Percentiles rank a stretch among this genome's conserved stretches.
Evolutionary conservation across 345 rosid genomes (phyloP).

Genomic region (Theobroma cacao): DNA sequence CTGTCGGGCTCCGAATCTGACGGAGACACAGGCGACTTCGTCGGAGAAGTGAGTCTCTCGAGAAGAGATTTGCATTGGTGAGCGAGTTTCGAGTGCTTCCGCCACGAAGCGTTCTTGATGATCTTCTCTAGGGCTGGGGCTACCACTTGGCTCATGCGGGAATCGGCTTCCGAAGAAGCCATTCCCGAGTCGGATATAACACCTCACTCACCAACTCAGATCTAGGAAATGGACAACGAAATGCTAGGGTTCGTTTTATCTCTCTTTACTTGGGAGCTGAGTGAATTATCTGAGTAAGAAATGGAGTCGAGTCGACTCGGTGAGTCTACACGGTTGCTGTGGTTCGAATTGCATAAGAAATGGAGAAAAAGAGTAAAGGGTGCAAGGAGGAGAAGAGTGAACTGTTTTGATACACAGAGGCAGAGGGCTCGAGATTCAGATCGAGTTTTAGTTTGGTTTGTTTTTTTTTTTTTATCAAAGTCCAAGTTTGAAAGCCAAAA

Average conservation of each 20-base stretch:
- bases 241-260: slow-evolving; percentile 4
- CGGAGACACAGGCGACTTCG: slow-evolving; percentile 31
- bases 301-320: slow-evolving; percentile 13
- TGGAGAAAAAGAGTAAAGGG: neutral
- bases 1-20: slow-evolving; percentile 59
- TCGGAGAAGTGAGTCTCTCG: slow-evolving; percentile 56
- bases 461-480: slow-evolving; percentile 4
- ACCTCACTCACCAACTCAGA: slow-evolving; percentile 33
- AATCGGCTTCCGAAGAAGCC: slow-evolving; percentile 99
- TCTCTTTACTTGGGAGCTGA: neutral
- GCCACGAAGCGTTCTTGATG: slow-evolving; percentile 93
- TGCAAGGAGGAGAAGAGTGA: neutral
- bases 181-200: slow-evolving; percentile 65
- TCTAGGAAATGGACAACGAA: slow-evolving; percentile 29
- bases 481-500: slow-evolving; percentile 15
- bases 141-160: slow-evolving; percentile 76
- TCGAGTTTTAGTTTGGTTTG: slow-evolving; percentile 26
- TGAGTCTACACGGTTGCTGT: neutral
- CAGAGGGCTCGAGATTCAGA: slow-evolving; percentile 35
- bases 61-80: slow-evolving; percentile 92
- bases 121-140: slow-evolving; percentile 85
- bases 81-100: slow-evolving; percentile 92
- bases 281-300: neutral
- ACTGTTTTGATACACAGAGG: neutral
- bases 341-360: slow-evolving; percentile 8